Evolutionary conservation across 768 basidiomycete genomes (phyloP), one percentile per base, ranked within the genome.

Genomic region (Collybia sordida): DNA sequence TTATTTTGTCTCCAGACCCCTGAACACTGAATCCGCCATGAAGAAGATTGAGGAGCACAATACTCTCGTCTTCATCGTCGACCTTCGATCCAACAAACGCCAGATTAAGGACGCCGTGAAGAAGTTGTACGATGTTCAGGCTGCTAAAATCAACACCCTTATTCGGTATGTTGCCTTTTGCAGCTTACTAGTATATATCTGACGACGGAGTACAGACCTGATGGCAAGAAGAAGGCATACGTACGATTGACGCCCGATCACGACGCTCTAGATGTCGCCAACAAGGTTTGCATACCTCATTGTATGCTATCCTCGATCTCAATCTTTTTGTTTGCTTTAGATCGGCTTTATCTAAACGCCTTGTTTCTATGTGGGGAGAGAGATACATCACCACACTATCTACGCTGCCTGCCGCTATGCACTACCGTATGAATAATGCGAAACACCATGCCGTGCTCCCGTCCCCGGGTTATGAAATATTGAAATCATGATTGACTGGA

Each of bases 21-120:
- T 93, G 70, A 96, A 93, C 85, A 96, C 93, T 14, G 95, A 98
- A 72, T 88, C 85, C 11, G 95, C 96, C 55, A 98, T 98, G 96
- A 96, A 98, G 84, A 97, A 99, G 84, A 99, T 99, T 51, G 96
- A 99, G 81, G 96, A 98, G 72, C 87, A 98, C 81, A 98, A 99
- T 75, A 99, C 97, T 25, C 83, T 98, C 51, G 97, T 99, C 52
- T 99, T 98, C 80, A 87, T 98, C 53, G 94, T 97, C 46, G 95
- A 98, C 72, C 64, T 98, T 71, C 86, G 84, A 68, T 77, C 93
- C 59, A 99, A 97, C 85, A 99, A 99, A 83, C 85, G 93, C 41
- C 93, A 99, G 73, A 98, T 98, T 78, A 96, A 94, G 84, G 93
- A 98, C 62, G 97, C 97, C 1, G 94, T 99, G 62, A 98, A 98